Evolutionary conservation across 1,284 basidiomycete genomes (phyloP).

Genomic region (Ganoderma meredithae): DNA sequence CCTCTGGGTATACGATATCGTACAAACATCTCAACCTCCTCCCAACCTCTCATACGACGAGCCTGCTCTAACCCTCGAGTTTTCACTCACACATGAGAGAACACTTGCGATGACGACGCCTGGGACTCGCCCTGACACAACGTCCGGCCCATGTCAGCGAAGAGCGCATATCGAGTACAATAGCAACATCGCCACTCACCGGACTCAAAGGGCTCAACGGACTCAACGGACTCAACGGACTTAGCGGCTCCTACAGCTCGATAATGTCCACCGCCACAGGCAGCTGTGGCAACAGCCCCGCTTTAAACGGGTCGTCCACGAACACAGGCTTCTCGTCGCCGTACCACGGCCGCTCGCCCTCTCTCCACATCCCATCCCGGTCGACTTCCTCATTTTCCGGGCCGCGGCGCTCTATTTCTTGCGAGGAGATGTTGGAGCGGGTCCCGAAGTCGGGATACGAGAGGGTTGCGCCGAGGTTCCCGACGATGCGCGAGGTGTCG

Average conservation of each 20-base stretch:
- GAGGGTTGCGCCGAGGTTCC: conserved; percentile 14
- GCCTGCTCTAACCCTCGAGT: neutral
- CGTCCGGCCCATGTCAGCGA: neutral
- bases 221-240: neutral
- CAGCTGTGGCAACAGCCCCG: neutral
- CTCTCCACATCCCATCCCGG: neutral
- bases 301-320: neutral
- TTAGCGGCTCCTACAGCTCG: neutral
- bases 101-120: neutral
- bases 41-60: conserved; percentile 32
- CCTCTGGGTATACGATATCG: conserved; percentile 36
- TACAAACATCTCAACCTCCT: neutral
- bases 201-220: conserved; percentile 1
- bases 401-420: neutral
- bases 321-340: conserved; percentile 6
- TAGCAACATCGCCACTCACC: neutral
- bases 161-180: neutral
- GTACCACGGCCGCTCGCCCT: neutral
- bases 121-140: neutral
- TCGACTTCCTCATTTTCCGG: neutral
- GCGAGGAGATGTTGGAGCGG: neutral
- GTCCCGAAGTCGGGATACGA: neutral
- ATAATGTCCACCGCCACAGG: conserved; percentile 1
- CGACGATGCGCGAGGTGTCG: conserved; percentile 9
- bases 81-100: neutral